Evolutionary conservation across 1,284 basidiomycete species (phyloP), one percentile per base, ranked within the genome.

Genomic region (Coniferiporia weirii): DNA sequence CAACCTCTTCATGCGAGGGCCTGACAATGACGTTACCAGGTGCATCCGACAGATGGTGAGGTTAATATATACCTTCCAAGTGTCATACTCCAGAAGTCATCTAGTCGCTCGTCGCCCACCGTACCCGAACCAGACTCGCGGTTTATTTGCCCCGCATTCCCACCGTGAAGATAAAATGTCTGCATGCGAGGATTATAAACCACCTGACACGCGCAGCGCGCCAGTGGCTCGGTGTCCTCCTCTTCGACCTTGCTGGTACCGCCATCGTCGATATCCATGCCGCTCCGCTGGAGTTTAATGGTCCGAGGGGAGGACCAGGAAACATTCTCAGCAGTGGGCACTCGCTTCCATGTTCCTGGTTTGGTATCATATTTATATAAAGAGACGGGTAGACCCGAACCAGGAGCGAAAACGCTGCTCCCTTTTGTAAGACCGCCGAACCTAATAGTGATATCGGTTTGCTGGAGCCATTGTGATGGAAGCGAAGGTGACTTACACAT

Each of bases 71-170:
- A 88, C 88, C 88, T 78, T 59, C 78, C 69, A 47, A 91, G 70
- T 52, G 73, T 76, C 83, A 90, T 86, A 66, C 74, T 77, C 90
- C 87, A 92, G 64, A 91, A 83, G 69, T 91, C 89, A 65, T 87
- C 84, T 67, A 90, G 65, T 59, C 87, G 75, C 57, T 71, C 75
- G 60, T 83, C 80, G 50, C 66, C 69, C 22, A 67, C 63, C 4
- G 60, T 66, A 7, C 34, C 40, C 36, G 36, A 60, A 63, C 17
- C 27, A 52, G 22, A 60, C 9, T 53, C 57, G 7, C 27, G 43
- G 17, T 43, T 62, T 47, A 50, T 61, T 1, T 70, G 60, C 0
- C 84, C 83, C 2, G 79, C 79, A 70, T 88, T 89, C 40, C 89
- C 89, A 4, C 87, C 89, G 64, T 90, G 86, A 72, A 91, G 74